These are phyloP conservation scores for Tetracladium maxilliforme DNA, from an alignment of 2,329 filamentous ascomycete species.

Conservation along the genomic window DNA sequence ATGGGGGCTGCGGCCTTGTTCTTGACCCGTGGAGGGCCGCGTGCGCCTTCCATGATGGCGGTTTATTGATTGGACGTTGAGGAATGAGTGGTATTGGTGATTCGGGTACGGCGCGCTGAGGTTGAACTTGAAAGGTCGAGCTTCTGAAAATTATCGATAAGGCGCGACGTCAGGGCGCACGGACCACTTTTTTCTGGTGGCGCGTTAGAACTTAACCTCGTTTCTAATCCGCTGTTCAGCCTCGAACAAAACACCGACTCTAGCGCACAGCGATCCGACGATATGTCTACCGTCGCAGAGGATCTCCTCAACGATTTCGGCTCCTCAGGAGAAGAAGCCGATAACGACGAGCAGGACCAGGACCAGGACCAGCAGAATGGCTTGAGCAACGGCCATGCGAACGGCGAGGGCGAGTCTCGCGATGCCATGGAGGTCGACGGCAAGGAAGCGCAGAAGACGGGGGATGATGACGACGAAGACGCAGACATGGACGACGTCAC, in stretches of 20 bases:
- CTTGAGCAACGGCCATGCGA: constrained; percentile 13
- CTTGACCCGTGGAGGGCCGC: constrained; percentile 91
- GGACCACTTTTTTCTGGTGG: too few relatives aligned
- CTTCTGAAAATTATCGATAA: too few relatives aligned
- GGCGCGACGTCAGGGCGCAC: too few relatives aligned
- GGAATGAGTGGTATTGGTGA: too few relatives aligned
- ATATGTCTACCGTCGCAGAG: constrained; percentile 82
- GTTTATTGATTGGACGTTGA: too few relatives aligned
- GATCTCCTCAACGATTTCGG: constrained; percentile 88
- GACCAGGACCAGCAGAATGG: constrained; percentile 23
- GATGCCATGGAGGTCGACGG: constrained; percentile 43
- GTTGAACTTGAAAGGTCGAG: not conserved
- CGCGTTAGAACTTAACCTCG: too few relatives aligned
- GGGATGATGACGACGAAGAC: constrained; percentile 46
- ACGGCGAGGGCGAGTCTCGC: constrained; percentile 18
- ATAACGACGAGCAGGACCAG: constrained; percentile 39
- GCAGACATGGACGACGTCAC: constrained; percentile 35
- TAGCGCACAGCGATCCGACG: too few relatives aligned
- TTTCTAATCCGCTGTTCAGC: too few relatives aligned
- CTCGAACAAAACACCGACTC: too few relatives aligned
- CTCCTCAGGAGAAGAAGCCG: constrained; percentile 66
- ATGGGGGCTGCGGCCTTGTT: constrained; percentile 90
- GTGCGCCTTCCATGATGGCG: constrained; percentile 67
- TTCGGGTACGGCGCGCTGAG: constrained; percentile 1
- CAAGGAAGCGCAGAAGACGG: too few relatives aligned